phyloP scores from a whole-genome alignment of 176 grass and related monocot genomes.

The Cocos nucifera region DNA sequence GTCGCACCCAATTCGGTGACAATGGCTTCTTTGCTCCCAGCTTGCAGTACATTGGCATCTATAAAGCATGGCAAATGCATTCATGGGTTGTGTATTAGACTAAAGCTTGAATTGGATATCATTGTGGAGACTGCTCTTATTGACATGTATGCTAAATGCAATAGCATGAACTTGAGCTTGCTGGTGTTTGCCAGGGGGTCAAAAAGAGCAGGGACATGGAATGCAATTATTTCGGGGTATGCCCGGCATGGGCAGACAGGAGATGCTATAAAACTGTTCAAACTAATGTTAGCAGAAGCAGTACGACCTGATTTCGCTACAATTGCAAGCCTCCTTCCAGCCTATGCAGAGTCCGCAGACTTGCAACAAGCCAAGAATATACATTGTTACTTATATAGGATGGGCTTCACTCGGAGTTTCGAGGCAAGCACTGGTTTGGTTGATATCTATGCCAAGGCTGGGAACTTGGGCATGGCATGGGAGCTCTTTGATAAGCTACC shows the following conservation, averaged over 20 bases:
- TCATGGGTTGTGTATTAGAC: constrained; percentile 35
- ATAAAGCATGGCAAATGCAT: constrained; percentile 29
- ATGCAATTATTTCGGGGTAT: constrained; percentile 38
- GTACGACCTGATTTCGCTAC: constrained; percentile 37
- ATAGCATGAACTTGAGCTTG: constrained; percentile 13
- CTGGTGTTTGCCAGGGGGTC: constrained; percentile 32
- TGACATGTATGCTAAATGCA: constrained; percentile 36
- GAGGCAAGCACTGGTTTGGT: constrained; percentile 35
- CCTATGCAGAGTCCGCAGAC: constrained; percentile 36
- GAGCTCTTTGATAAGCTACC: constrained; percentile 36
- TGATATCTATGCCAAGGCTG: not conserved
- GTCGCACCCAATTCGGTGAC: constrained; percentile 55
- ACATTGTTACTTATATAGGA: constrained; percentile 39
- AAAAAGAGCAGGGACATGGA: constrained; percentile 43
- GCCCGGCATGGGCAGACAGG: constrained; percentile 1
- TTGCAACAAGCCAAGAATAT: constrained; percentile 33
- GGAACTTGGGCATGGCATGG: constrained; percentile 25
- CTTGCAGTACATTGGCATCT: constrained; percentile 28
- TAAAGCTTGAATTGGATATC: constrained; percentile 34
- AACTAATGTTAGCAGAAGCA: constrained; percentile 41
- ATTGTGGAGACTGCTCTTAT: constrained; percentile 51
- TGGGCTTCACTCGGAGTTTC: constrained; percentile 31
- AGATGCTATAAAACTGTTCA: constrained; percentile 38
- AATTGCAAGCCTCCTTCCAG: constrained; percentile 43
- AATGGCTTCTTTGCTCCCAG: constrained; percentile 41